Evolutionary conservation across 2,329 filamentous ascomycete species (phyloP), one percentile per base, ranked within the genome.

Genomic region (Aureobasidium sp.): DNA sequence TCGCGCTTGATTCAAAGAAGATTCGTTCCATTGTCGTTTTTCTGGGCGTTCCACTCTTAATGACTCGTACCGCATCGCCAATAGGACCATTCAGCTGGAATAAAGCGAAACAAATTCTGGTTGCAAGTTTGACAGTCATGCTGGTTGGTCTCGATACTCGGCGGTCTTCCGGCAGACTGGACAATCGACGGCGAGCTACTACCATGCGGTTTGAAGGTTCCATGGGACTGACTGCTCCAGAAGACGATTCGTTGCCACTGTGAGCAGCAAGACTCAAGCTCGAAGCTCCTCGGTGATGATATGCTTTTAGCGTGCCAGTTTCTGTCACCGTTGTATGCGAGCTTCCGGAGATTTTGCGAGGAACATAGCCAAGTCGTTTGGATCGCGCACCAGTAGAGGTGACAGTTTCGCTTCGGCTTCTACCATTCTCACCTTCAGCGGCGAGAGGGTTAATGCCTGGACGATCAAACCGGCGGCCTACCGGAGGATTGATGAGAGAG

Each of bases 401-500:
- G 5, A 83, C 78, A 24, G 83, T 82, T 70, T 86, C 84, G 64
- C 84, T 86, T 64, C 85, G 82, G 68, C 82, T 86, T 66, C 84
- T 75, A 65, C 81, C 84, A 11, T 87, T 81, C 71, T 91, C 88
- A 66, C 85, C 89, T 31, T 82, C 85, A 60, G 89, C 86, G 2
- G 86, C 73, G 35, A 83, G 72, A n/a, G 83, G 90, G 74, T 89
- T 85, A n/a, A 91, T 82, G 1, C 86, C 85, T 0, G 91, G 89
- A 35, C 57, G 54, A 11, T 48, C 54, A 6, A 48, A 58, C 61
- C 89, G 84, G 49, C 85, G 77, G 6, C 82, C 39, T 39, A 63
- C 56, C 39, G 64, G 61, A 59, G 63, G 60, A 31, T 66, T 69
- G 1, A 67, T 66, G 3, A 70, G 66, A 12, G 66, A 57, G 17